Evolutionary conservation across 768 basidiomycete genomes (phyloP), one percentile per base, ranked within the genome.

Genomic region (Mycena belliarum): DNA sequence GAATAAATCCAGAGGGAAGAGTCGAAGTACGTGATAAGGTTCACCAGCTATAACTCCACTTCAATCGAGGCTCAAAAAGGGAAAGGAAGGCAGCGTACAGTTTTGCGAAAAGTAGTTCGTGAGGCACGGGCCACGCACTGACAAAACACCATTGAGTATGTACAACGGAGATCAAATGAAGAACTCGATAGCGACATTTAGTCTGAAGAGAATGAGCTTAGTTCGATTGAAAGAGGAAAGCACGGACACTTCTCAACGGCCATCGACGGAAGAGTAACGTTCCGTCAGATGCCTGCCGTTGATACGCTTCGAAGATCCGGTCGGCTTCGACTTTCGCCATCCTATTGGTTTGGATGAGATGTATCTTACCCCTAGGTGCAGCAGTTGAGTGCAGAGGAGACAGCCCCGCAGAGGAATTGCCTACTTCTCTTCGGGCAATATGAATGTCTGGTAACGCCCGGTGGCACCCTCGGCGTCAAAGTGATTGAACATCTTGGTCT

Each of bases 101-200:
- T 93, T 93, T 62, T 93, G 91, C 15, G 91, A 92, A 65, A 93
- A 93, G 65, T 93, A 93, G 65, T 89, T 88, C 6, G 91, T 87
- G 47, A 93, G 72, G 4, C 92, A 71, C 4, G 78, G 69, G 8
- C 91, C 91, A 40, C 89, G 83, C 64, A 83, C 90, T 92, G 54
- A 21, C 23, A 54, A 59, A 55, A 51, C 59, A 40, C 52, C 38
- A 42, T 56, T 51, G 6, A 53, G 41, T 38, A 28, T 15, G 5
- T n/a, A 9, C 4, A 35, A n/a, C n/a, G n/a, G n/a, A n/a, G n/a
- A 35, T 14, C 9, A 35, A 35, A 35, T 40, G 45, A 18, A 25
- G 26, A 24, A 25, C 44, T 40, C 20, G 7, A 43, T 73, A 89
- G 18, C 18, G 20, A 38, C 89, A 83, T 79, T 85, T 89, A 64